phyloP scores from a whole-genome alignment of 2,329 filamentous ascomycete species.

The Pseudopyrenochaeta lycopersici region DNA sequence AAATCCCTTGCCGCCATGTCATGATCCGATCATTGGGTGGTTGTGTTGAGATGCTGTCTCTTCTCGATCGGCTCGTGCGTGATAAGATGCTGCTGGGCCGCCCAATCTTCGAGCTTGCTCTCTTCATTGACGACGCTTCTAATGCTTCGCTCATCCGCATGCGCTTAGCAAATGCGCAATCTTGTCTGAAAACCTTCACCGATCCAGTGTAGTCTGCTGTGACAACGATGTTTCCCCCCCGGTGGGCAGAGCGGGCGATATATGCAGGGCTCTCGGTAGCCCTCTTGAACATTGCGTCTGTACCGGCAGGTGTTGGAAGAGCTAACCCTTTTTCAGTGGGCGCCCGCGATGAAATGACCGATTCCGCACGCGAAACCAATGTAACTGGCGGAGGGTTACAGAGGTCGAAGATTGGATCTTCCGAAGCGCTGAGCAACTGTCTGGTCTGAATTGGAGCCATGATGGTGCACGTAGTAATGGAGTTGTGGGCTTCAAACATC shows the following conservation, averaged over 20 bases:
- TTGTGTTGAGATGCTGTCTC: conserved; percentile 56
- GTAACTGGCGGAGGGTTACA: conserved; percentile 94
- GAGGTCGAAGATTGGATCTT: conserved; percentile 93
- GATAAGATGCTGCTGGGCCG: conserved; percentile 64
- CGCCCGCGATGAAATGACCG: conserved; percentile 59
- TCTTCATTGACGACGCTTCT: conserved; percentile 78
- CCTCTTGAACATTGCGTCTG: conserved; percentile 46
- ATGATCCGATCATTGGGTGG: conserved; percentile 80
- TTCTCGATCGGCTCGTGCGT: conserved; percentile 59
- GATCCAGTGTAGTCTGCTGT: conserved; percentile 87
- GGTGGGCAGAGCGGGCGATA: conserved; percentile 76
- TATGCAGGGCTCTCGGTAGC: conserved; percentile 78
- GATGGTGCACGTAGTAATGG: conserved; percentile 87
- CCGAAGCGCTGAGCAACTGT: conserved; percentile 79
- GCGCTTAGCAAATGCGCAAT: conserved; percentile 86
- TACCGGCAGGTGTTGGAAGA: conserved; percentile 42
- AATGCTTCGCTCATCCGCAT: conserved; percentile 69
- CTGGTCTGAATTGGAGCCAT: conserved; percentile 83
- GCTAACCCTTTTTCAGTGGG: conserved; percentile 54
- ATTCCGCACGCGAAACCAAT: conserved; percentile 77
- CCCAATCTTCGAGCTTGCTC: conserved; percentile 64
- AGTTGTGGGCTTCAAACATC: conserved; percentile 87
- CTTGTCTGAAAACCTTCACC: conserved; percentile 95
- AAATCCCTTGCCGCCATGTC: conserved; percentile 81
- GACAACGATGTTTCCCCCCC: conserved; percentile 87